A percentile compares a stretch with the other conserved stretches of the same genome.
phyloP scores from a whole-genome alignment of 1,284 basidiomycete genomes.

The Sporisorium scitamineum region DNA sequence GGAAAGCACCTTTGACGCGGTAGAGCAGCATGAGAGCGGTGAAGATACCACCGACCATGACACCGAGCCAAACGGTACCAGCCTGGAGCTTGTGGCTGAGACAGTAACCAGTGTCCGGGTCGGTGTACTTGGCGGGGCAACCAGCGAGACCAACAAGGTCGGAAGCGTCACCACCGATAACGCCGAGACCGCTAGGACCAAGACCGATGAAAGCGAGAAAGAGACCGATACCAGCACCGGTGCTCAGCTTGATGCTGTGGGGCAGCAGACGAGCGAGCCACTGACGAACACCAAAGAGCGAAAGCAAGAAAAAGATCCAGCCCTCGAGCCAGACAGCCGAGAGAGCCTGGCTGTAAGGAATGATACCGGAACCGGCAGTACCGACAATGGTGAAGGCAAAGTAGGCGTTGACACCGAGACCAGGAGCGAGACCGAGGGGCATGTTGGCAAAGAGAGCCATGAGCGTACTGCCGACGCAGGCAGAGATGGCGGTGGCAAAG shows the following conservation, averaged over 20 bases:
- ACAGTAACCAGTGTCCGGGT: conserved; percentile 74
- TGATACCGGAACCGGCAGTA: conserved; percentile 80
- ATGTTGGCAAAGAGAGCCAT: conserved; percentile 88
- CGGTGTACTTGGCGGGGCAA: conserved; percentile 71
- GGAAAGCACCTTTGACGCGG: conserved; percentile 84
- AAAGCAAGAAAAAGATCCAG: conserved; percentile 85
- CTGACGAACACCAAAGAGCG: conserved; percentile 85
- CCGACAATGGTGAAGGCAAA: conserved; percentile 90
- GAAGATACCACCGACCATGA: conserved; percentile 83
- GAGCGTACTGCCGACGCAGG: conserved; percentile 80
- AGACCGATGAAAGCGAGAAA: conserved; percentile 74
- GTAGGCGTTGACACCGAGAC: conserved; percentile 80
- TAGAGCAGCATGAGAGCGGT: conserved; percentile 78
- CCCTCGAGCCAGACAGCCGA: conserved; percentile 80
- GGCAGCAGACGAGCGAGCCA: conserved; percentile 90
- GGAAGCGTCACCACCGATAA: conserved; percentile 80
- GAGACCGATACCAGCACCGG: conserved; percentile 86
- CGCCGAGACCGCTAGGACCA: conserved; percentile 78
- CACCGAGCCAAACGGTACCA: conserved; percentile 88
- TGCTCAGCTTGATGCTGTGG: conserved; percentile 84
- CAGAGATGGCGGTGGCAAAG: conserved; percentile 78
- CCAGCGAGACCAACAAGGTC: conserved; percentile 86
- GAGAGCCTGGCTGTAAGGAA: conserved; percentile 84
- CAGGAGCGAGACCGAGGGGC: conserved; percentile 77
- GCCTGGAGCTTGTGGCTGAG: conserved; percentile 77